phyloP scores from a whole-genome alignment of 768 basidiomycete species.

The Pluteus cervinus region DNA sequence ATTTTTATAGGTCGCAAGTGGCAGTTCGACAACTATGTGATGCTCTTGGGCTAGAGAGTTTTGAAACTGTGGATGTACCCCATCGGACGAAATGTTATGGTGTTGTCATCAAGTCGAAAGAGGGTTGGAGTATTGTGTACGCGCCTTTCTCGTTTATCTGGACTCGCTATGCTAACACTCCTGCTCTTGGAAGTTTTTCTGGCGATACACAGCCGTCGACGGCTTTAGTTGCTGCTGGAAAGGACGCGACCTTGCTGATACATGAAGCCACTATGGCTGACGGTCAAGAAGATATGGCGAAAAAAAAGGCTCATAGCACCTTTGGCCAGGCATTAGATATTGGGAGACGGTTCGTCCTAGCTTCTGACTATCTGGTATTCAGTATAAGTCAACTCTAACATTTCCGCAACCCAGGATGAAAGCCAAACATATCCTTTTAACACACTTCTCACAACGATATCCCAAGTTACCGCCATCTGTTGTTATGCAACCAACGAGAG shows the following conservation, averaged over 20 bases:
- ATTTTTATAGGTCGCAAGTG: conserved; percentile 35
- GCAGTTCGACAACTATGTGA: conserved; percentile 40
- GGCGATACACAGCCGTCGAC: conserved; percentile 84
- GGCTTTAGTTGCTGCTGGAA: conserved; percentile 57
- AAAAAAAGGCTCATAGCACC: conserved; percentile 81
- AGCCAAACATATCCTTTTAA: conserved; percentile 80
- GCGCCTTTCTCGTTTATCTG: conserved; percentile 42
- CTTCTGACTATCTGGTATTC: conserved; percentile 6
- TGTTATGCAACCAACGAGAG: conserved; percentile 13
- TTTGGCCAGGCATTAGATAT: conserved; percentile 82
- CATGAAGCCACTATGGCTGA: conserved; percentile 95
- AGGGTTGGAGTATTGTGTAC: conserved; percentile 77
- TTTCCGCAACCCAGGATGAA: conserved; percentile 61
- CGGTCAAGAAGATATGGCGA: conserved; percentile 69
- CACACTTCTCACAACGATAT: conserved; percentile 93
- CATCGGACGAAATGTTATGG: conserved; percentile 77
- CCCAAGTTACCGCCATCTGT: conserved; percentile 73
- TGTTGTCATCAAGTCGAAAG: conserved; percentile 53
- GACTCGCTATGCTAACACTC: not conserved
- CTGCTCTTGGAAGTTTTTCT: conserved; percentile 61
- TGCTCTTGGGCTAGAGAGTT: conserved; percentile 48
- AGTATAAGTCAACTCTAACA: conserved; percentile 1
- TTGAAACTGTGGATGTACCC: conserved; percentile 65
- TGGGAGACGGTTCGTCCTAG: conserved; percentile 51
- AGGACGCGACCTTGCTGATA: conserved; percentile 72